phyloP scores from a whole-genome alignment of 331 rosid species.

The Cucumis variabilis region DNA sequence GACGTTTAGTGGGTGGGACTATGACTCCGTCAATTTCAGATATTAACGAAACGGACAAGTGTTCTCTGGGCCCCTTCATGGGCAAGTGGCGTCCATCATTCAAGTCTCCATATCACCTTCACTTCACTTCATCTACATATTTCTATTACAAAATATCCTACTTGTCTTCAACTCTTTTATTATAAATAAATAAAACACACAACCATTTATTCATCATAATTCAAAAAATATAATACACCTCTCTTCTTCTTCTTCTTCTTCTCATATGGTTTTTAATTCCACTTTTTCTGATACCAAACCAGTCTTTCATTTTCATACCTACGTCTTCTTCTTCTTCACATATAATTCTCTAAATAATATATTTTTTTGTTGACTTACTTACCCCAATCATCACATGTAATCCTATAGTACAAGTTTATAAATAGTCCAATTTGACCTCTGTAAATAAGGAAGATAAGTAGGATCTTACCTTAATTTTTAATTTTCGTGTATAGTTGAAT shows the following conservation, averaged over 20 bases:
- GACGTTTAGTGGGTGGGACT: background rate
- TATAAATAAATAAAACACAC: too few relatives aligned
- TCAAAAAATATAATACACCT: background rate
- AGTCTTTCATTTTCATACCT: too few relatives aligned
- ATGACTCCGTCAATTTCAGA: background rate
- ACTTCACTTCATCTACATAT: background rate
- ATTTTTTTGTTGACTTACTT: too few relatives aligned
- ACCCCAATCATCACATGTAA: too few relatives aligned
- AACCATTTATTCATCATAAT: background rate
- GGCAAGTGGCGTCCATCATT: background rate
- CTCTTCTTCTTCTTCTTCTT: background rate
- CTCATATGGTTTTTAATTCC: background rate
- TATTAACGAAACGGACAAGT: background rate
- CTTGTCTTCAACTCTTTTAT: background rate
- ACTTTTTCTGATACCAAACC: too few relatives aligned
- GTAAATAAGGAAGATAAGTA: too few relatives aligned
- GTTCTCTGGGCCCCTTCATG: background rate
- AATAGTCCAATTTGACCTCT: too few relatives aligned
- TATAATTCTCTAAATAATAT: too few relatives aligned
- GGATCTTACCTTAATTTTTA: too few relatives aligned
- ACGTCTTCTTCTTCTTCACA: too few relatives aligned
- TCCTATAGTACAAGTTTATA: too few relatives aligned
- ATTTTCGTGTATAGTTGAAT: too few relatives aligned
- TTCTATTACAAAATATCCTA: background rate
- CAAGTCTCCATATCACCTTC: background rate